A percentile compares a stretch with the other conserved stretches of the same genome.
Evolutionary conservation across 441 rosid species (phyloP).

Genomic region (Jatropha multifida): DNA sequence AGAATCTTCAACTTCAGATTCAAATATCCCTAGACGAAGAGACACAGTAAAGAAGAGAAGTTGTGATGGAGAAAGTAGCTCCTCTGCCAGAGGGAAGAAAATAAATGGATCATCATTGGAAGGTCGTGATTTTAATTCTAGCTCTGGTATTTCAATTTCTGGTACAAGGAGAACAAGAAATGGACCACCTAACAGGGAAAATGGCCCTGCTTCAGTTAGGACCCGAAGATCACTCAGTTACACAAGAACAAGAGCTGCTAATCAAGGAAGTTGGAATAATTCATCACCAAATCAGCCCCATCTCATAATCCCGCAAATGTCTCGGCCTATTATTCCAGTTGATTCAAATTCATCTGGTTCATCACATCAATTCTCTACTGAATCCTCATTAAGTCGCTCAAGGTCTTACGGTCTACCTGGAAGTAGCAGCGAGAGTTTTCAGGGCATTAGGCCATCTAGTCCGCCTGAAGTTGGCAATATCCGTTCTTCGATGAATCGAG

Average conservation of each 20-base stretch:
- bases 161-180: constrained; percentile 63
- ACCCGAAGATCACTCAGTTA: constrained; percentile 46
- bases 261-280: constrained; percentile 50
- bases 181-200: constrained; percentile 43
- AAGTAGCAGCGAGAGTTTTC: constrained; percentile 40
- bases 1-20: constrained; percentile 52
- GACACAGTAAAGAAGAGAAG: constrained; percentile 44
- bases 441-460: constrained; percentile 47
- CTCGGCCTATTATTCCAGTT: constrained; percentile 45
- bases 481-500: constrained; percentile 45
- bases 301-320: constrained; percentile 34
- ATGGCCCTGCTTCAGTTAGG: constrained; percentile 44
- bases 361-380: constrained; percentile 36
- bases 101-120: constrained; percentile 42
- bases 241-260: constrained; percentile 42
- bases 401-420: constrained; percentile 36
- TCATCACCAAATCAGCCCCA: constrained; percentile 34
- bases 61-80: constrained; percentile 66
- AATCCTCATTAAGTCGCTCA: constrained; percentile 27
- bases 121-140: constrained; percentile 39
- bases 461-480: constrained; percentile 52
- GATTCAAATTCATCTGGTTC: constrained; percentile 45
- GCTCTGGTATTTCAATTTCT: constrained; percentile 49
- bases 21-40: constrained; percentile 42
- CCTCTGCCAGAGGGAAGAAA: constrained; percentile 59